Conservation (phyloP, 331 rosid genomes). For the Saraca asoca region DNA sequence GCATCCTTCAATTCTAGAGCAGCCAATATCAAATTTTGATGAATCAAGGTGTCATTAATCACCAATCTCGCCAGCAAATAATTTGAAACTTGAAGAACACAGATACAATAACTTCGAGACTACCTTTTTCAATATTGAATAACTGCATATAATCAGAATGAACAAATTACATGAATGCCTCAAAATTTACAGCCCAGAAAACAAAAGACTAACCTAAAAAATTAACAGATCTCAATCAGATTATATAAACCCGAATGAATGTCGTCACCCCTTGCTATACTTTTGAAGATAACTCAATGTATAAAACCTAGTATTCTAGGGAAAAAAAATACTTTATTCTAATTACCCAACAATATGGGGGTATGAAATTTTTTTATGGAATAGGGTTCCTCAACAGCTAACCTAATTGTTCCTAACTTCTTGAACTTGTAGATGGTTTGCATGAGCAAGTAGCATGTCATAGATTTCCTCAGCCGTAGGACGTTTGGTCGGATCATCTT, state of each 20-base stretch:
- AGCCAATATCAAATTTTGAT: too few relatives aligned
- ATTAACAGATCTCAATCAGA: constrained; percentile 45
- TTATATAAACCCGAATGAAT: constrained; percentile 42
- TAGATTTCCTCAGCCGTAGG: constrained; percentile 77
- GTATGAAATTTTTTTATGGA: neutral
- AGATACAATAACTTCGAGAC: constrained; percentile 2
- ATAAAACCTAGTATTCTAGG: constrained; percentile 34
- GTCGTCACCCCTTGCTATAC: constrained; percentile 7
- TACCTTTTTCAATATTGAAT: constrained; percentile 7
- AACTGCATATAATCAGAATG: constrained; percentile 30
- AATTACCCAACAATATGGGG: constrained; percentile 42
- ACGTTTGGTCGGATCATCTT: constrained; percentile 64
- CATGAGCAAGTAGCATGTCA: constrained; percentile 50
- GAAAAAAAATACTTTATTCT: constrained; percentile 33
- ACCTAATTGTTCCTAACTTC: constrained; percentile 43
- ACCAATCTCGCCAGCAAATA: too few relatives aligned
- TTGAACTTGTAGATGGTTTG: constrained; percentile 38
- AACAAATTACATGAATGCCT: constrained; percentile 25
- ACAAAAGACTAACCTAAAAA: constrained; percentile 32
- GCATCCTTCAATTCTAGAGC: too few relatives aligned
- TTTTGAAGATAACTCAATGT: constrained; percentile 26
- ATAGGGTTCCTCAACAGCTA: constrained; percentile 31
- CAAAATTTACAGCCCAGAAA: neutral
- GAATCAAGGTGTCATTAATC: too few relatives aligned
- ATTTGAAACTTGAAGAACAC: too few relatives aligned